A percentile compares a stretch with the other conserved stretches of the same genome.
Conservation (phyloP, 805 yeast genomes). For the Dipodascus geniculatus region DNA sequence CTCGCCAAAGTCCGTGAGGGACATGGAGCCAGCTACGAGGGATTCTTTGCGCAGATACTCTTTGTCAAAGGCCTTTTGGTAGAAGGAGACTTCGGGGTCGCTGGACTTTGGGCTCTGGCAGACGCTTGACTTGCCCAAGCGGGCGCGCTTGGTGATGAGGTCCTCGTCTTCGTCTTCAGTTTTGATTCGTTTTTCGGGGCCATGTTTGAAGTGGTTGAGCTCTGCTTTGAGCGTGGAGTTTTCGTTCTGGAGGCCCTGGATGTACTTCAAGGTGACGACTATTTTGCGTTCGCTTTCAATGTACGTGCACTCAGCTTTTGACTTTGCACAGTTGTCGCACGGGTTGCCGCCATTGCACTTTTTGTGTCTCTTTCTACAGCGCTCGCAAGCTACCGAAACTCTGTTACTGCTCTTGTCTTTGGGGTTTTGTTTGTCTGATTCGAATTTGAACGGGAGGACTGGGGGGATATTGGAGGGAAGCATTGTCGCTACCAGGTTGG, state of each 20-base stretch:
- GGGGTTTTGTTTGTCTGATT: not conserved
- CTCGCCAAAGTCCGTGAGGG: not conserved
- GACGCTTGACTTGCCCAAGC: not conserved
- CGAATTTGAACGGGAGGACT: not conserved
- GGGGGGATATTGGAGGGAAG: not conserved
- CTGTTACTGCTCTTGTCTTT: not conserved
- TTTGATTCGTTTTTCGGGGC: not conserved
- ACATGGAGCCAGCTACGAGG: not conserved
- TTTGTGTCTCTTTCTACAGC: conserved; percentile 18
- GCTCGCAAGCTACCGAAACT: conserved; percentile 14
- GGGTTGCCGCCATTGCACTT: conserved; percentile 16
- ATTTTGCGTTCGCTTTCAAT: conserved; percentile 18
- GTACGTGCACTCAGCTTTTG: conserved; percentile 13
- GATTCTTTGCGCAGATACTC: not conserved
- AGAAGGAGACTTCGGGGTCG: not conserved
- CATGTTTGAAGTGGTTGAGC: not conserved
- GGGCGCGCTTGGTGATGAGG: not conserved
- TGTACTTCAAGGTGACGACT: conserved; percentile 15
- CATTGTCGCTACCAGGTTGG: not conserved
- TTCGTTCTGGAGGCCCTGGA: conserved; percentile 14
- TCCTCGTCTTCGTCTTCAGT: not conserved
- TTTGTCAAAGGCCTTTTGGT: not conserved
- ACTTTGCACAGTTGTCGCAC: conserved; percentile 12
- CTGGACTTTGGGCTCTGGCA: not conserved
- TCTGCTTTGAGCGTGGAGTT: conserved; percentile 8